Evolutionary conservation across 352 stramenopile genomes (phyloP), one percentile per base, ranked within the genome.

Genomic region (Pythium phragmitis): DNA sequence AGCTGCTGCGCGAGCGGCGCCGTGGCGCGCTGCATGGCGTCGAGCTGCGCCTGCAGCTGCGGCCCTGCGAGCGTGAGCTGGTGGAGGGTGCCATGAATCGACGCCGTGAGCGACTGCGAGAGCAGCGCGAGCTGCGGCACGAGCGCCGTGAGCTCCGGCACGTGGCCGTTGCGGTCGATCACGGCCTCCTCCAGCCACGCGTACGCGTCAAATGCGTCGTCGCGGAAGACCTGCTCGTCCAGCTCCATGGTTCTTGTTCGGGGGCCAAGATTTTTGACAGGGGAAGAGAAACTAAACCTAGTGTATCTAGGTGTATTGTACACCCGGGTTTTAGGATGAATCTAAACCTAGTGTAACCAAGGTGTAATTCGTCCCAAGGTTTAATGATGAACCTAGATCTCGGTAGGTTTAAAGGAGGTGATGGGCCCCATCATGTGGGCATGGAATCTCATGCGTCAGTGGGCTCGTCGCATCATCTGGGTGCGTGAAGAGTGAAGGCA

Each of bases 171-270:
- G 23, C 53, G 60, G 13, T 79, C 69, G 50, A 80, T 65, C 57
- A 92, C 65, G 34, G 76, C 80, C 47, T 88, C 73, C 69, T 92
- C 83, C 28, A 85, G 72, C 80, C 80, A 92, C 60, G 79, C 79
- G 68, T 82, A 90, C 49, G 74, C 79, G 64, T 92, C 77, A 65
- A 92, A 92, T 45, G 59, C 74, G 21, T 73, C 52, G 51, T 73
- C 75, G 21, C 55, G 56, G 42, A 85, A 88, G 30, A 75, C 69
- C 21, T 75, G 68, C 23, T 82, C 80, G 57, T 79, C 76, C 47
- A 88, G 48, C 53, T 70, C 64, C 64, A 70, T 70, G 37, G 39
- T 60, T 21, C 21, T 21, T 21, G 21, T 21, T 21, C 21, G 17
- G 17, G 12, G 13, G 14, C 19, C 39, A 19, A 46, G 16, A 14